Evolutionary conservation across 805 yeast genomes (phyloP).

Genomic region (Torulaspora indica): DNA sequence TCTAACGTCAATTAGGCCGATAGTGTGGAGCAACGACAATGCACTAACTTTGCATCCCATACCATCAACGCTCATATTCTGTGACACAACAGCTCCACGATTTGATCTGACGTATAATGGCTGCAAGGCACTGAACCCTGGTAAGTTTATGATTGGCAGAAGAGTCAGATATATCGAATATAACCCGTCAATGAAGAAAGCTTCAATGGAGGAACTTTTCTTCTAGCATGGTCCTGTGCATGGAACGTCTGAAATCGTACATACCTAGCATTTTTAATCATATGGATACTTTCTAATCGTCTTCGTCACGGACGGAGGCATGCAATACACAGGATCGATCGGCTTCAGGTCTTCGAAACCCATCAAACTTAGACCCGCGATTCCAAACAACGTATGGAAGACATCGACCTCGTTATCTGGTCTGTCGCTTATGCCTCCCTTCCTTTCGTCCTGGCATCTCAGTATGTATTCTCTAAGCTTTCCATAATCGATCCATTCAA

Average conservation of each 20-base stretch:
- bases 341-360: slow-evolving; percentile 54
- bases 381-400: slow-evolving; percentile 85
- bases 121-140: slow-evolving; percentile 72
- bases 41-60: slow-evolving; percentile 68
- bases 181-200: slow-evolving; percentile 52
- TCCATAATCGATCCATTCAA: slow-evolving; percentile 71
- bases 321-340: slow-evolving; percentile 83
- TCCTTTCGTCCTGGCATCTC: slow-evolving; percentile 64
- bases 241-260: not conserved
- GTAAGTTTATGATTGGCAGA: slow-evolving; percentile 47
- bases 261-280: slow-evolving; percentile 5
- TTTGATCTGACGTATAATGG: slow-evolving; percentile 79
- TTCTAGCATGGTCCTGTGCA: slow-evolving; percentile 22
- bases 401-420: slow-evolving; percentile 90
- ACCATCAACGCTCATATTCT: slow-evolving; percentile 61
- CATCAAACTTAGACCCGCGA: slow-evolving; percentile 80
- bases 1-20: slow-evolving; percentile 51
- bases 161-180: slow-evolving; percentile 71
- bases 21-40: slow-evolving; percentile 66
- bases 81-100: slow-evolving; percentile 65
- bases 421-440: slow-evolving; percentile 91
- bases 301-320: slow-evolving; percentile 49
- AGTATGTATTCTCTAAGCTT: slow-evolving; percentile 65
- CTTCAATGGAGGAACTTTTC: slow-evolving; percentile 45
- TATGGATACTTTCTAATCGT: slow-evolving; percentile 39